Conservation (phyloP, 2,329 filamentous ascomycete genomes). For the Helicocarpus griseus region DNA sequence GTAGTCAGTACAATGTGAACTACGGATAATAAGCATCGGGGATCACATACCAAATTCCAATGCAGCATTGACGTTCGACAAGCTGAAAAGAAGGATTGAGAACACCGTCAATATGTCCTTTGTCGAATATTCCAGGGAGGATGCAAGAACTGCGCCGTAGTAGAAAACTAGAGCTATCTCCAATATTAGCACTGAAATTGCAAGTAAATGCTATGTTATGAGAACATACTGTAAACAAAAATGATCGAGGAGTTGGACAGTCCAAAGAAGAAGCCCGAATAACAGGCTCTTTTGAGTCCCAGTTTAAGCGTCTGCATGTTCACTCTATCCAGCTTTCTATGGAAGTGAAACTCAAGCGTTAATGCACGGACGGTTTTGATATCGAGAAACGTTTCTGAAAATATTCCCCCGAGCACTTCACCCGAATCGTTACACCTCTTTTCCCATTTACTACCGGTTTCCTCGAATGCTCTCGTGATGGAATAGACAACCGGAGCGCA, state of each 20-base stretch:
- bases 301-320: conserved; percentile 45
- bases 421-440: conserved; percentile 53
- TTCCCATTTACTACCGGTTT: conserved; percentile 64
- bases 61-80: conserved; percentile 61
- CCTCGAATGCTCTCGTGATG: conserved; percentile 56
- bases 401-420: conserved; percentile 50
- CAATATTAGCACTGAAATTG: conserved; percentile 7
- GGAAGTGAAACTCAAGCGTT: conserved; percentile 64
- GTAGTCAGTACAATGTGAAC: conserved; percentile 8
- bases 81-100: conserved; percentile 73
- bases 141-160: conserved; percentile 61
- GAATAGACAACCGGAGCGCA: conserved; percentile 58
- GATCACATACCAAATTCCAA: conserved; percentile 47
- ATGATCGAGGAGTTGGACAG: conserved; percentile 63
- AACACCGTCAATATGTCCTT: conserved; percentile 62
- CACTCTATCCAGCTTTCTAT: conserved; percentile 48
- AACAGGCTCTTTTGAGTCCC: conserved; percentile 57
- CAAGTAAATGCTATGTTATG: no score
- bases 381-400: conserved; percentile 67
- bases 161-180: conserved; percentile 64
- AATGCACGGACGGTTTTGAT: conserved; percentile 70
- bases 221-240: conserved; percentile 49
- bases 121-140: conserved; percentile 40
- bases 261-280: conserved; percentile 63
- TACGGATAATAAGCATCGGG: no score